A percentile compares a stretch with the other conserved stretches of the same genome.
Conservation (phyloP, 2,329 filamentous ascomycete species). For the Trichophyton benhamiae region DNA sequence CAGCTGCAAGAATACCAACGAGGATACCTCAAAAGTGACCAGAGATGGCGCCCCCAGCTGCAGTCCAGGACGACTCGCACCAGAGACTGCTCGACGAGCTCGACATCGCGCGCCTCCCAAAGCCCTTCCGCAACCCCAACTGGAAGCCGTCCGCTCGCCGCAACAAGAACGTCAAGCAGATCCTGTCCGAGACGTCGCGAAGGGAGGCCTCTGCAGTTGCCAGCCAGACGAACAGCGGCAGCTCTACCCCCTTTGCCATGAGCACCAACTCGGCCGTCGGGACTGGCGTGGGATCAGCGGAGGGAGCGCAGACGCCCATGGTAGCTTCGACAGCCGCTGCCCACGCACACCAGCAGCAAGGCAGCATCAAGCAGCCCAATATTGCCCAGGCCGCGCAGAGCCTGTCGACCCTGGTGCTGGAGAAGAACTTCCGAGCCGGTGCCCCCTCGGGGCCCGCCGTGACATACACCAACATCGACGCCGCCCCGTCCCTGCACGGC, state of each 20-base stretch:
- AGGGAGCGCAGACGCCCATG: slow-evolving; percentile 29
- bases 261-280: slow-evolving; percentile 17
- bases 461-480: slow-evolving; percentile 95
- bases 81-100: slow-evolving; percentile 78
- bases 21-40: neutral
- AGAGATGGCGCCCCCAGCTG: neutral
- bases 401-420: slow-evolving; percentile 74
- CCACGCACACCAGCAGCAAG: slow-evolving; percentile 32
- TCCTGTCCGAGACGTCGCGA: slow-evolving; percentile 75
- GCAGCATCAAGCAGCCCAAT: slow-evolving; percentile 47
- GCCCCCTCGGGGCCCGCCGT: slow-evolving; percentile 52
- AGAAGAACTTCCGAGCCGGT: slow-evolving; percentile 54
- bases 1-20: neutral
- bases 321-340: slow-evolving; percentile 8
- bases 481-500: slow-evolving; percentile 70
- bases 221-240: slow-evolving; percentile 70
- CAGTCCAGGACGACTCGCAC: slow-evolving; percentile 63
- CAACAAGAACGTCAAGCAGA: slow-evolving; percentile 98
- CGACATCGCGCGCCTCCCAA: slow-evolving; percentile 75
- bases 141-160: slow-evolving; percentile 91
- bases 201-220: slow-evolving; percentile 81
- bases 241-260: slow-evolving; percentile 50
- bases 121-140: slow-evolving; percentile 76
- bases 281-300: slow-evolving; percentile 23
- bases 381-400: slow-evolving; percentile 82